Evolutionary conservation across 345 rosid species (phyloP), one percentile per base, ranked within the genome.

Genomic region (Linum tenue): DNA sequence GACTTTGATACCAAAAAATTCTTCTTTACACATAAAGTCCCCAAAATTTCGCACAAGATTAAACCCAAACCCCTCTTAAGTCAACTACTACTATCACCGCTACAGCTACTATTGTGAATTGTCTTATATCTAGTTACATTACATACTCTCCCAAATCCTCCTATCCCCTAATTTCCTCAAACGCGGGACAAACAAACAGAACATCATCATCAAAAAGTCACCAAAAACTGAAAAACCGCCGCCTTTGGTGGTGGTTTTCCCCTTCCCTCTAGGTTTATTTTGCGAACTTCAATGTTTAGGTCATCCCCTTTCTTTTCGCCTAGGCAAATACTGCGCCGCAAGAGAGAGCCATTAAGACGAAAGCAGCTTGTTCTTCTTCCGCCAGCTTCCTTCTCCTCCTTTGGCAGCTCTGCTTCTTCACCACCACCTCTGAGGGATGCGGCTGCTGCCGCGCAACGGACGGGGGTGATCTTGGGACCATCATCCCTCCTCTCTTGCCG

Each of bases 301-400:
- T 48, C 53, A 9, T 48, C 15, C 11, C 53, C 53, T 11, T 5
- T 5, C 50, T 43, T 43, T 11, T 15, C 53, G 14, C 15, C 51
- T 48, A 48, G 14, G 82, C 84, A 60, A 83, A 83, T 74, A 83
- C 84, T 51, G 82, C 75, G 69, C 78, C 85, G 56, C 83, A 83
- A 3, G 98, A 92, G 75, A 92, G 63, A 8, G 96, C 92, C 80
- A 92, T 66, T 56, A 92, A 70, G 65, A 81, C 83, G 60, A 87
- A 75, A 71, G 98, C 98, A 48, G 98, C 96, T 65, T 82, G 86
- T 72, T 92, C 92, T 72, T 85, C 92, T 75, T 89, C 95, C 14
- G 83, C 72, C 71, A 84, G 37, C 72, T 59, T 74, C 70, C 83
- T 84, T 60, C 76, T 86, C 70, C 76, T 86, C 70, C 88, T 81